A percentile compares a stretch with the other conserved stretches of the same genome.
Conservation (phyloP, 2,329 filamentous ascomycete species). For the Colletotrichum tropicicola region DNA sequence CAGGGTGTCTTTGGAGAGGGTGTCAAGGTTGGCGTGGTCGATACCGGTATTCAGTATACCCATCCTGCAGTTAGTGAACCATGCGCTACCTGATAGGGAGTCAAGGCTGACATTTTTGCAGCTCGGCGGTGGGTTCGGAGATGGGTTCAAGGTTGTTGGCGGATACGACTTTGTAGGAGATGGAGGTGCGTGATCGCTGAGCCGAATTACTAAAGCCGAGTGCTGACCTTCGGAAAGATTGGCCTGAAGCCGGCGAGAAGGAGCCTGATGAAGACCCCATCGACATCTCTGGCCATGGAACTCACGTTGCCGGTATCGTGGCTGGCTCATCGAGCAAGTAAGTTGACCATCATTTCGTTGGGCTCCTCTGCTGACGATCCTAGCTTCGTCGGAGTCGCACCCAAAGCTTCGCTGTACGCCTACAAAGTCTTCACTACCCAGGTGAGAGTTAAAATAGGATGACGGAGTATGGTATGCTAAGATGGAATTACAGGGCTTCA, state of each 20-base stretch:
- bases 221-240: background rate
- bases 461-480: background rate
- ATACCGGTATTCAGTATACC: slow-evolving; percentile 49
- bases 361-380: background rate
- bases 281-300: slow-evolving; percentile 45
- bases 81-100: no score
- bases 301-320: slow-evolving; percentile 43
- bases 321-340: background rate
- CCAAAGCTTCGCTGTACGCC: slow-evolving; percentile 36
- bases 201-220: background rate
- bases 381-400: slow-evolving; percentile 37
- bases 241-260: slow-evolving; percentile 31
- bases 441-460: slow-evolving; percentile 13
- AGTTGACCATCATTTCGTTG: background rate
- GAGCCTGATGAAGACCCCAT: slow-evolving; percentile 45
- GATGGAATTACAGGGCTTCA: slow-evolving; percentile 10
- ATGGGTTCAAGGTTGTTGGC: slow-evolving; percentile 30
- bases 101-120: no score
- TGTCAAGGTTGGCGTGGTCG: slow-evolving; percentile 48
- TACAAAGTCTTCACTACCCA: slow-evolving; percentile 38
- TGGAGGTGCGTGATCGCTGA: background rate
- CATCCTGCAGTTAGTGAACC: slow-evolving; percentile 47
- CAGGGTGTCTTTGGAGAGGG: slow-evolving; percentile 48
- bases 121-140: slow-evolving; percentile 21
- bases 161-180: slow-evolving; percentile 38